Conservation (phyloP, 768 basidiomycete genomes). For the Brasilioporus rufonigricans region DNA sequence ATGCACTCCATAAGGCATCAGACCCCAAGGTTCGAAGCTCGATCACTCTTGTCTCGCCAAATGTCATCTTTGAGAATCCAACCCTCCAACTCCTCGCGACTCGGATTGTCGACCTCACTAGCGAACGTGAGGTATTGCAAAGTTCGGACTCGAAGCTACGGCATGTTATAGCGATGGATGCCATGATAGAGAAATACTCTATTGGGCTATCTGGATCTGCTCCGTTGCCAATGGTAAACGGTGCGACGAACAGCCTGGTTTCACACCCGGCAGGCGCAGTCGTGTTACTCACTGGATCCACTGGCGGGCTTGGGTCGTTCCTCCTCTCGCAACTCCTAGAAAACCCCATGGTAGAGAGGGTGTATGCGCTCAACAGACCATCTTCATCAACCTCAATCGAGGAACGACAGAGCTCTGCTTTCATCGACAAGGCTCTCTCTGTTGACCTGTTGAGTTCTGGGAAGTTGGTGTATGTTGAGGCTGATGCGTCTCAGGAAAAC, state of each 20-base stretch:
- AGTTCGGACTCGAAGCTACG: too few species aligned
- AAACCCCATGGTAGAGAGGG: slow-evolving; percentile 23
- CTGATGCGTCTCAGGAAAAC: slow-evolving; percentile 36
- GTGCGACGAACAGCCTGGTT: too few species aligned
- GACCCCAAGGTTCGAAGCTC: background rate
- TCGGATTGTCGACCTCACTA: slow-evolving; percentile 4
- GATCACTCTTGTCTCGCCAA: slow-evolving; percentile 16
- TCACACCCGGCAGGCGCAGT: background rate
- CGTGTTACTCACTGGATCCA: slow-evolving; percentile 38
- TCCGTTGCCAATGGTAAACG: background rate
- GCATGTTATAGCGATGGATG: too few species aligned
- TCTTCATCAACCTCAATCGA: background rate
- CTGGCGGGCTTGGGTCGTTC: slow-evolving; percentile 41
- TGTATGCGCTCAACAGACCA: slow-evolving; percentile 15
- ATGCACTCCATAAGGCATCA: slow-evolving; percentile 24
- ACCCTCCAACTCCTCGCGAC: slow-evolving; percentile 24
- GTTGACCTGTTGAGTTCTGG: slow-evolving; percentile 24
- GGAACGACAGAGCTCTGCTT: slow-evolving; percentile 33
- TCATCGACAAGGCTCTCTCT: slow-evolving; percentile 35
- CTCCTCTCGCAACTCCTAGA: slow-evolving; percentile 31
- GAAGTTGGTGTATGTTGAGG: slow-evolving; percentile 38
- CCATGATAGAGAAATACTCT: slow-evolving; percentile 24
- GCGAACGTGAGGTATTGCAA: background rate
- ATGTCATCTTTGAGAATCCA: slow-evolving; percentile 37
- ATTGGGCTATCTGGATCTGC: background rate